phyloP scores from a whole-genome alignment of 2,329 filamentous ascomycete species.

The Diaporthe sp. region DNA sequence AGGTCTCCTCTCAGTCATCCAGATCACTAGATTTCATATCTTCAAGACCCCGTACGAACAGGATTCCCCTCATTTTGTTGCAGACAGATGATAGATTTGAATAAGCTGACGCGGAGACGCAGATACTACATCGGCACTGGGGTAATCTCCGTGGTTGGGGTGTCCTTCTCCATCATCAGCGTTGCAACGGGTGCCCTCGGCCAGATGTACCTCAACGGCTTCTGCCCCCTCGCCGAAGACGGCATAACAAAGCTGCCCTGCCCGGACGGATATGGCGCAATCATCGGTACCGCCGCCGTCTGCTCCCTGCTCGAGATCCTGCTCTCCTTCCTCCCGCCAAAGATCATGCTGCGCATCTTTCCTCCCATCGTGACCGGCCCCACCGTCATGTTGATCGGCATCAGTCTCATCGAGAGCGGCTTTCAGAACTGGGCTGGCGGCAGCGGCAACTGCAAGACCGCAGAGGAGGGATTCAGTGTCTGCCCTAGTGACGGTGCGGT shows the following conservation, averaged over 20 bases:
- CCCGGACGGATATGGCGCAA: slow-evolving; percentile 79
- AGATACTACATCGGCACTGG: slow-evolving; percentile 84
- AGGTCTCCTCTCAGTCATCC: slow-evolving; percentile 77
- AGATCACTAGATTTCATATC: slow-evolving; percentile 83
- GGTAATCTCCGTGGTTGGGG: slow-evolving; percentile 81
- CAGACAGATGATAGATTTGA: not conserved
- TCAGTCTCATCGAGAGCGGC: slow-evolving; percentile 76
- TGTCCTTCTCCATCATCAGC: slow-evolving; percentile 81
- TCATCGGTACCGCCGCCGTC: slow-evolving; percentile 76
- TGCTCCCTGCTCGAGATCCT: slow-evolving; percentile 77
- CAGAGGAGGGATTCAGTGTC: slow-evolving; percentile 67
- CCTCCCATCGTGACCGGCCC: slow-evolving; percentile 70
- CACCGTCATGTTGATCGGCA: slow-evolving; percentile 74
- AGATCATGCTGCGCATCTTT: slow-evolving; percentile 76
- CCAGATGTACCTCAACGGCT: slow-evolving; percentile 83
- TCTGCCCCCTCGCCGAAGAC: slow-evolving; percentile 66
- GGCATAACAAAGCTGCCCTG: slow-evolving; percentile 75
- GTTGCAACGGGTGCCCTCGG: slow-evolving; percentile 77
- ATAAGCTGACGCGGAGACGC: not conserved
- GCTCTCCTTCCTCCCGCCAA: slow-evolving; percentile 79
- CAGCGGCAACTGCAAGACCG: slow-evolving; percentile 64
- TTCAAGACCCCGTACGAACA: slow-evolving; percentile 66
- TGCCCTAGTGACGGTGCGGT: slow-evolving; percentile 77
- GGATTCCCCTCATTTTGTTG: slow-evolving; percentile 11
- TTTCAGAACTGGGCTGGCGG: slow-evolving; percentile 85